Evolutionary conservation across 2,329 filamentous ascomycete species (phyloP).

Genomic region (Phialophora macrospora): DNA sequence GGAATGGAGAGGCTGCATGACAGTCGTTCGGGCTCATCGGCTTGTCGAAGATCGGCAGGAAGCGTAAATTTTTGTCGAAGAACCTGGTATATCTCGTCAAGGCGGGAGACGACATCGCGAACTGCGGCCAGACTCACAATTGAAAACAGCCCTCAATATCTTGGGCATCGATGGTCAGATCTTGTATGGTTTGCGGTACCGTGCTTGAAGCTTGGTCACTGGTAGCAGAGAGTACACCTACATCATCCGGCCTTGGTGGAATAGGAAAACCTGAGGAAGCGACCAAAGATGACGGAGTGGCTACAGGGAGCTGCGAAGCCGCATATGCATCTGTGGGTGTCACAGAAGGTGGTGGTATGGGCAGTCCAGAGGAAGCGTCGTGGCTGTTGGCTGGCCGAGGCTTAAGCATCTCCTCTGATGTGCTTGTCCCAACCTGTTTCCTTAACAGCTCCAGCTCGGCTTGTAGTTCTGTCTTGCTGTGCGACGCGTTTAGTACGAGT

Average conservation of each 20-base stretch:
- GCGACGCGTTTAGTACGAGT: slow-evolving; percentile 8
- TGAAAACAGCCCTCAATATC: slow-evolving; percentile 27
- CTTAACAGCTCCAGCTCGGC: slow-evolving; percentile 22
- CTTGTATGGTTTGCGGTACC: slow-evolving; percentile 21
- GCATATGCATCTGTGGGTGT: not conserved
- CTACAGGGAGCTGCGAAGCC: slow-evolving; percentile 1
- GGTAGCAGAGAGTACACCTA: not conserved
- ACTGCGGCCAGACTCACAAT: slow-evolving; percentile 44
- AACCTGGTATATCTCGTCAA: slow-evolving; percentile 45
- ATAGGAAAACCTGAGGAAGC: not conserved
- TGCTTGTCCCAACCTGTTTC: slow-evolving; percentile 10
- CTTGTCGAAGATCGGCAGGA: slow-evolving; percentile 65
- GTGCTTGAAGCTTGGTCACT: not conserved
- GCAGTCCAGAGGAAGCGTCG: not conserved
- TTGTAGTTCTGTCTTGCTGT: slow-evolving; percentile 36
- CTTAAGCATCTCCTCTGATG: not conserved
- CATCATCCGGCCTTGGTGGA: not conserved
- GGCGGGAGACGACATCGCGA: not conserved
- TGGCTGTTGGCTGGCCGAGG: not conserved
- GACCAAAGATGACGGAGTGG: not conserved
- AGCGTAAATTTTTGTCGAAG: slow-evolving; percentile 66
- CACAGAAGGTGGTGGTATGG: not conserved
- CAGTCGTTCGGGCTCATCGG: slow-evolving; percentile 60
- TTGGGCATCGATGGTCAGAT: slow-evolving; percentile 16
- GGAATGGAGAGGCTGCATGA: slow-evolving; percentile 61